Base-by-base conservation (phyloP, 2,329 filamentous ascomycete genomes). In the Neopestalotiopsis clavispora region DNA sequence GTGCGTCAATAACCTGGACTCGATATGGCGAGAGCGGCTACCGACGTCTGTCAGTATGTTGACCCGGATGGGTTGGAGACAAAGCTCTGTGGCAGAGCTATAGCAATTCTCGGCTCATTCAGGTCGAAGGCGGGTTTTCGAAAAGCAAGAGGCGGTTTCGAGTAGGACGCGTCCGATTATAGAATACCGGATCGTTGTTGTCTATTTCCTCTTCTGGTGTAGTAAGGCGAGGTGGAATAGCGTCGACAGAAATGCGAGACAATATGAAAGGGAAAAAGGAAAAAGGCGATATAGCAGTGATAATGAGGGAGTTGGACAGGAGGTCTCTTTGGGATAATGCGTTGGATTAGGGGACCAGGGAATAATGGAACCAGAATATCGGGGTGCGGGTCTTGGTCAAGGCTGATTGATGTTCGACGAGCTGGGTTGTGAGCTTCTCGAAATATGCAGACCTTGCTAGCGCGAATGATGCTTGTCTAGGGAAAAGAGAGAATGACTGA, bases 61-160 rank as follows among this genome's bases (percentile, higher is more conserved):
- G 57, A 30, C 23, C 23, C 57, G 17, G 57, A 30, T 4, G 57
- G 30, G 30, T 68, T 58, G 62, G 70, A 67, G 66, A 70, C 62
- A 72, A 28, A 77, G 80, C 81, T 82, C 80, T 80, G 72, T 74
- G 67, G 65, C 72, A 81, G 81, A 82, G 81, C 80, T 76, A 74
- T 72, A 66, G 72, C 71, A 65, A 71, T 74, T 78, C 75, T 70
- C 73, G 74, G 76, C 72, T 76, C 81, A 83, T 83, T 77, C 80
- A 82, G 71, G 67, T 69, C 30, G 60, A 66, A 66, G 13, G 45
- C 17, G n/a, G 20, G 45, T 52, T 9, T 49, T 23, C 45, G 45
- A 52, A 52, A 38, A 52, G n/a, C 45, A 52, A 23, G 5, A 52
- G 45, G 45, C 45, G 17, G 7, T n/a, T 17, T 62, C 32, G 59